Evolutionary conservation across 805 yeast genomes (phyloP).

Genomic region (Cyberlindnera euphorbiiphila): DNA sequence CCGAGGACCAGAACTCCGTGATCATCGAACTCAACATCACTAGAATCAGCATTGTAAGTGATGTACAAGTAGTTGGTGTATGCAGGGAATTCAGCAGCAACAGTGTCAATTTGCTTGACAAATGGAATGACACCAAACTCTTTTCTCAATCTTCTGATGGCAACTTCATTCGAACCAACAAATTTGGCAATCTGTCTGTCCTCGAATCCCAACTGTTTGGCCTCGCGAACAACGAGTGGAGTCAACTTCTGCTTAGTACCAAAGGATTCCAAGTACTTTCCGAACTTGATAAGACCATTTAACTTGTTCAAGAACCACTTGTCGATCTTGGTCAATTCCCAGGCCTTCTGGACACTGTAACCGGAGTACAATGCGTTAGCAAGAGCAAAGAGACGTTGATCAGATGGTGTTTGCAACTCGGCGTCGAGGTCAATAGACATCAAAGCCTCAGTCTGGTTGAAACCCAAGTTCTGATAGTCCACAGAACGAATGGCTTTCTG

Average conservation of each 20-base stretch:
- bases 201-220: constrained; percentile 92
- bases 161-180: constrained; percentile 67
- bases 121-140: constrained; percentile 79
- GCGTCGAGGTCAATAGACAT: constrained; percentile 89
- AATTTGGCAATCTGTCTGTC: constrained; percentile 84
- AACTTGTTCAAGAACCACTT: constrained; percentile 93
- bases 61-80: constrained; percentile 92
- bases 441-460: constrained; percentile 66
- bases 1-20: constrained; percentile 93
- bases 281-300: constrained; percentile 68
- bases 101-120: constrained; percentile 94
- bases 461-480: constrained; percentile 94
- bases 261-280: constrained; percentile 53
- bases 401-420: constrained; percentile 94
- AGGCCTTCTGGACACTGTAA: constrained; percentile 88
- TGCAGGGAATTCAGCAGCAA: constrained; percentile 99
- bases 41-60: constrained; percentile 76
- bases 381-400: constrained; percentile 96
- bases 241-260: constrained; percentile 60
- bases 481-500: constrained; percentile 96
- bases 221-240: constrained; percentile 58
- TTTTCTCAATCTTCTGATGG: constrained; percentile 80
- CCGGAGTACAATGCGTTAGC: constrained; percentile 93
- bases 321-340: constrained; percentile 88
- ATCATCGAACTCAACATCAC: constrained; percentile 76